Base-by-base conservation (phyloP, 2,329 filamentous ascomycete genomes). In the Mycocentrospora acerina region DNA sequence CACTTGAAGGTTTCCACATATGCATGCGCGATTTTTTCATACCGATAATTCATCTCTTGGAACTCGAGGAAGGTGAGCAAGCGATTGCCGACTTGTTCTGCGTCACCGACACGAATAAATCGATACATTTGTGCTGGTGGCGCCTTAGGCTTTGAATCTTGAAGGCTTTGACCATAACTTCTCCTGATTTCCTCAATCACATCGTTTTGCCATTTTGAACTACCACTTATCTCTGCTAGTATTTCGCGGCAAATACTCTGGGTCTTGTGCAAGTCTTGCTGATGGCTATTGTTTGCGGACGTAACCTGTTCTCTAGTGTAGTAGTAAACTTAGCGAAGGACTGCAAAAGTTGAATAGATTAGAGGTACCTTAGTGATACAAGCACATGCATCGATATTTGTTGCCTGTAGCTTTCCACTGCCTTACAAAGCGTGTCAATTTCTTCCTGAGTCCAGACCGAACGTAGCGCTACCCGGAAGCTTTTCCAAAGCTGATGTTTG, bases 1-100 rank as follows among this genome's bases (percentile, higher is more conserved):
- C 46, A 49, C 15, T 44, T 17, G 16, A 43, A 49, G 10, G 43
- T 46, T 14, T 41, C 9, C 8, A 26, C 24, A 29, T 49, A 15
- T 2, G 42, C 40, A 9, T 2, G n/a, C 13, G 36, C n/a, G 10
- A 49, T 44, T 9, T 35, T 29, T 9, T 46, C 46, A 15, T 43
- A 39, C 0, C 46, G 39, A 18, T 31, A 5, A 6, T 36, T 24
- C 2, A 43, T 31, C 16, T 44, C 42, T 8, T 12, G 13, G 17
- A 32, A 45, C 2, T n/a, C 15, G 30, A 3, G 34, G 29, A 6
- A 14, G 22, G 7, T 14, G 15, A n/a, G 35, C 19, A 11, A 40
- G 8, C 5, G 8, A 11, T 19, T 28, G 29, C 4, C 11, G n/a
- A 13, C 32, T 16, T 15, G 7, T 18, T 16, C n/a, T 5, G 36